Conservation (phyloP, 73 alveolate species). For the Blepharisma stoltei region DNA sequence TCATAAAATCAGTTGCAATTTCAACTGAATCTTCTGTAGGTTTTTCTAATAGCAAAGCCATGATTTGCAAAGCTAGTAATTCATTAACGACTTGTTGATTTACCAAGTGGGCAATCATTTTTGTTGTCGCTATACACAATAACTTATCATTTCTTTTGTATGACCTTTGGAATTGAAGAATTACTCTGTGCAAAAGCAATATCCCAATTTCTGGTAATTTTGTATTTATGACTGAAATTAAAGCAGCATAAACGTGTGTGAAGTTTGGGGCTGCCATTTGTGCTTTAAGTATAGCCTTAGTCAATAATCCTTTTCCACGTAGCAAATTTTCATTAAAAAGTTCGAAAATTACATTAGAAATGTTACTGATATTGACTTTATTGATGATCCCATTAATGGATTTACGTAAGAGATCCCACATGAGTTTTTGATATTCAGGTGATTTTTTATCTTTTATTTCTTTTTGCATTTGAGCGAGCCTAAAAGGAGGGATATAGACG, state of each 20-base stretch:
- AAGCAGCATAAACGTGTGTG: constrained; percentile 98
- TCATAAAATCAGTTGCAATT: constrained; percentile 84
- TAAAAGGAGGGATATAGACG: constrained; percentile 95
- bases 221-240: constrained; percentile 95
- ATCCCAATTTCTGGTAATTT: constrained; percentile 97
- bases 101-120: constrained; percentile 98
- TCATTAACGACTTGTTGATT: constrained; percentile 95
- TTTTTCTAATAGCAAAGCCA: constrained; percentile 86
- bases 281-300: constrained; percentile 91
- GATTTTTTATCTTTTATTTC: constrained; percentile 89
- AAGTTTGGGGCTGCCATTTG: constrained; percentile 90
- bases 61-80: constrained; percentile 89
- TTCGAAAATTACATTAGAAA: constrained; percentile 87
- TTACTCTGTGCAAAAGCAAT: constrained; percentile 85
- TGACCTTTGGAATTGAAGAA: constrained; percentile 92
- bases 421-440: constrained; percentile 91
- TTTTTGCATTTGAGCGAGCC: constrained; percentile 81
- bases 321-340: constrained; percentile 97
- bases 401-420: constrained; percentile 98
- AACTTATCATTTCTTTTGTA: constrained; percentile 92
- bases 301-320: constrained; percentile 97
- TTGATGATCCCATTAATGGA: constrained; percentile 96
- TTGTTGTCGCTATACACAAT: constrained; percentile 87
- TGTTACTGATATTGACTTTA: constrained; percentile 87
- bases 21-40: constrained; percentile 95